Percentiles rank a stretch among this genome's conserved stretches.
These are phyloP conservation scores for Exserohilum turcica DNA, from an alignment of 2,329 filamentous ascomycete species.

Conservation along the genomic window DNA sequence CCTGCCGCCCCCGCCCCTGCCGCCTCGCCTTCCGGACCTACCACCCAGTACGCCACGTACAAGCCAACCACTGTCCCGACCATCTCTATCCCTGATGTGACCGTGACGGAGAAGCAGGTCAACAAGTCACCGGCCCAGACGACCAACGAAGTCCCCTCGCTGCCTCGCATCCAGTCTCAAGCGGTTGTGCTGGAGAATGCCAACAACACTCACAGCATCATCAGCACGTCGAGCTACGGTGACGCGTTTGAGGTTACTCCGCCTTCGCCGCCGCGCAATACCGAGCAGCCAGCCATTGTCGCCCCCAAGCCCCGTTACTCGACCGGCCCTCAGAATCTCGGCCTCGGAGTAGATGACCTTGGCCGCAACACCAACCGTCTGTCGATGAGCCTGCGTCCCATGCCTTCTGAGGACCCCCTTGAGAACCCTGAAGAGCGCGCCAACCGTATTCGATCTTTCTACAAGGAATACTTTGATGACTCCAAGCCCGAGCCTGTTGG, in stretches of 20 bases:
- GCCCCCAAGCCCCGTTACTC: conserved; percentile 40
- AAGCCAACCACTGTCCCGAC: conserved; percentile 38
- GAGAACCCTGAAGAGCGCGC: conserved; percentile 94
- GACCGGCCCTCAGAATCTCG: conserved; percentile 17
- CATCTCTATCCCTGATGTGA: conserved; percentile 29
- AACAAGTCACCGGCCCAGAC: conserved; percentile 32
- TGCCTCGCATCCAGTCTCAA: conserved; percentile 43
- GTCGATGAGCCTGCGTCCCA: conserved; percentile 73
- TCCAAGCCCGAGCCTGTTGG: conserved; percentile 58
- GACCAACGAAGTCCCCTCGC: conserved; percentile 23
- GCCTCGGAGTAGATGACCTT: conserved; percentile 39
- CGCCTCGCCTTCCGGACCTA: conserved; percentile 21
- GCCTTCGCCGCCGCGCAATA: conserved; percentile 48
- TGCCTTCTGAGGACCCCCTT: conserved; percentile 82
- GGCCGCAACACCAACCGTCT: conserved; percentile 55
- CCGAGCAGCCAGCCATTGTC: conserved; percentile 27
- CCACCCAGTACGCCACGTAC: conserved; percentile 45
- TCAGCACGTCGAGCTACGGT: conserved; percentile 61
- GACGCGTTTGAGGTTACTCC: conserved; percentile 59
- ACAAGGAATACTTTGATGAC: conserved; percentile 99
- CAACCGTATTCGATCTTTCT: conserved; percentile 97
- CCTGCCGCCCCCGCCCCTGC: conserved; percentile 14
- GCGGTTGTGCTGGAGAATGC: conserved; percentile 42
- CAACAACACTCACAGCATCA: conserved; percentile 47
- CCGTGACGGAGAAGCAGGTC: conserved; percentile 29